A percentile compares a stretch with the other conserved stretches of the same genome.
phyloP scores from a whole-genome alignment of 768 basidiomycete species.

The Tylopilus intermedius region DNA sequence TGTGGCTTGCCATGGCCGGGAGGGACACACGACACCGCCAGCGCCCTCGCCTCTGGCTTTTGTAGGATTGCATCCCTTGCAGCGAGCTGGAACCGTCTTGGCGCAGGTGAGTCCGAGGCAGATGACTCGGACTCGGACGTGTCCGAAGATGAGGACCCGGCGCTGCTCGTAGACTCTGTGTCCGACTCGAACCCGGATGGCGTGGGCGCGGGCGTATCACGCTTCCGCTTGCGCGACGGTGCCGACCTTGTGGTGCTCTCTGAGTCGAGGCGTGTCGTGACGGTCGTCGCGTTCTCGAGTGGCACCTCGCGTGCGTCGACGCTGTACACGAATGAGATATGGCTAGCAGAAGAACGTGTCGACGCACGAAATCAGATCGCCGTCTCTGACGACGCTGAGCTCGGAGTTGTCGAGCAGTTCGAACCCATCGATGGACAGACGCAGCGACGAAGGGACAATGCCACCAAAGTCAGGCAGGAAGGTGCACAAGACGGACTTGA shows the following conservation, averaged over 20 bases:
- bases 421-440: constrained; percentile 27
- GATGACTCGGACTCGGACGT: constrained; percentile 16
- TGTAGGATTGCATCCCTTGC: too few relatives aligned
- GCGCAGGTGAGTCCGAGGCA: background rate
- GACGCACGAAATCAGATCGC: constrained; percentile 26
- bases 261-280: too few relatives aligned
- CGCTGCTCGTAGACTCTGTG: background rate
- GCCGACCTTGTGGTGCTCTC: background rate
- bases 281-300: too few relatives aligned
- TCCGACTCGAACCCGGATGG: constrained; percentile 22
- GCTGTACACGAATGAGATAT: constrained; percentile 2
- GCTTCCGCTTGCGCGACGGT: constrained; percentile 25
- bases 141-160: background rate
- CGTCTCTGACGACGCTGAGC: constrained; percentile 24
- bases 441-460: constrained; percentile 2
- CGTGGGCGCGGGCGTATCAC: constrained; percentile 9
- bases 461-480: constrained; percentile 11
- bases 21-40: constrained; percentile 33
- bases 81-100: too few relatives aligned
- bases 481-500: constrained; percentile 21
- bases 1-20: constrained; percentile 57
- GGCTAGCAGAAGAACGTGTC: too few relatives aligned
- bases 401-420: constrained; percentile 27
- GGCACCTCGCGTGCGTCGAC: constrained; percentile 10
- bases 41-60: too few relatives aligned